Evolutionary conservation across 2,329 filamentous ascomycete genomes (phyloP), one percentile per base, ranked within the genome.

Genomic region (Pestalotiopsis sp.): DNA sequence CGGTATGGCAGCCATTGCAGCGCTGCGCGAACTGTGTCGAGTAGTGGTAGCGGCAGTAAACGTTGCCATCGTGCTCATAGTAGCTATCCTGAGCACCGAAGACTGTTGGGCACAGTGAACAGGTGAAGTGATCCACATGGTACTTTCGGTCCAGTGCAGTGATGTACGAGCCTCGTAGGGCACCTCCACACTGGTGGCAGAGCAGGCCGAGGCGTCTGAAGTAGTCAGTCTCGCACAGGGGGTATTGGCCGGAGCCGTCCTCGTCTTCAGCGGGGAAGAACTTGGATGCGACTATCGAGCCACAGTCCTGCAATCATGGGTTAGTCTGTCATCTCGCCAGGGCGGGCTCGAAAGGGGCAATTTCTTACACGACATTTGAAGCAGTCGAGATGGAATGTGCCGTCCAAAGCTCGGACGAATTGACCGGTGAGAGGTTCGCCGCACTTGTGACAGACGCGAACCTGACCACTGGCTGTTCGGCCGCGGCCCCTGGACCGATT

Each of bases 11-110:
- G 72, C 96, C 96, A 79, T 97, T 97, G 80, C 96, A 99, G 68
- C 94, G 89, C 78, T 98, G 95, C 45, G 96, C 96, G 78, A 98
- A 98, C 77, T 94, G 94, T 17, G 96, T 99, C 13, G 95, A 98
- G 80, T 99, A 99, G 81, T 99, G 96, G 79, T 97, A 99, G 80
- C 99, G 96, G 80, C 96, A 99, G 80, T 97, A 99, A 31, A 99
- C 96, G 75, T 93, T 92, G 72, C 94, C 92, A 76, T 98, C 95
- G 77, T 99, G 96, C 81, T 99, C 96, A 81, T 99, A 99, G 81
- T 99, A 99, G 79, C 95, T 98, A 84, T 99, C 96, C 77, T 97
- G 94, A 6, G 96, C 96, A 65, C 96, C 96, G 78, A 99, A 99
- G n/a, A 98, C 92, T 1, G 96, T 98, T 4, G 95, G 93, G 78